Conservation (phyloP, 108 stramenopile species). For the Pseudonitzschia multiseries region DNA sequence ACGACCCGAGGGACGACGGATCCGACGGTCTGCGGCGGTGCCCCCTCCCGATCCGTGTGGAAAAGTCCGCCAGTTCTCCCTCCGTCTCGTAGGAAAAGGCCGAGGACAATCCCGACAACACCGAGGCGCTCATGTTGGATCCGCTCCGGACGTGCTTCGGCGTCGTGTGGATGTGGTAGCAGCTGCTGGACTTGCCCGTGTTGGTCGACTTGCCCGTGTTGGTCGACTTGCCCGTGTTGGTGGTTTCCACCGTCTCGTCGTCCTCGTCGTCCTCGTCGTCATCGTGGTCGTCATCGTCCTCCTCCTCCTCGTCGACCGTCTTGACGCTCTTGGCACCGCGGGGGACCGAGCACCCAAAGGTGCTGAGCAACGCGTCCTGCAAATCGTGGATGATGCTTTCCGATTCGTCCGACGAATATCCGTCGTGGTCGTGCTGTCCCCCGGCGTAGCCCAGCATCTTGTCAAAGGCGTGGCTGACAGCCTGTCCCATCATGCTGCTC, state of each 20-base stretch:
- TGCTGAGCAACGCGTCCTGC: background rate
- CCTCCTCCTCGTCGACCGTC: background rate
- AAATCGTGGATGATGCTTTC: conserved; percentile 14
- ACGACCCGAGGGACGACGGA: too few relatives aligned
- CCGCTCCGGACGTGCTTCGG: conserved; percentile 4
- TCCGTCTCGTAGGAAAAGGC: conserved; percentile 8
- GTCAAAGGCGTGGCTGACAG: conserved; percentile 14
- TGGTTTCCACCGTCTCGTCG: background rate
- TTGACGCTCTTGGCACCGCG: background rate
- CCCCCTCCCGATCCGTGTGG: background rate
- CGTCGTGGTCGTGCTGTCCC: background rate
- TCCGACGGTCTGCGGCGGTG: background rate
- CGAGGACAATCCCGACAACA: conserved; percentile 3
- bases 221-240: background rate
- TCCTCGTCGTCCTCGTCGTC: background rate
- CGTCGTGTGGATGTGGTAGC: too few relatives aligned
- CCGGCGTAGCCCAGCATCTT: conserved; percentile 10
- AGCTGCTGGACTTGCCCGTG: background rate
- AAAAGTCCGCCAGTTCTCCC: conserved; percentile 14
- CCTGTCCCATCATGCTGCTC: background rate
- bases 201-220: background rate
- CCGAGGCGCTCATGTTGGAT: conserved; percentile 9
- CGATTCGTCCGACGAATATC: conserved; percentile 8
- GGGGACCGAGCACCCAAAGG: conserved; percentile 15
- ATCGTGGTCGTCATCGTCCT: background rate